Base-by-base conservation (phyloP, 768 basidiomycete genomes). In the Suillus spraguei region DNA sequence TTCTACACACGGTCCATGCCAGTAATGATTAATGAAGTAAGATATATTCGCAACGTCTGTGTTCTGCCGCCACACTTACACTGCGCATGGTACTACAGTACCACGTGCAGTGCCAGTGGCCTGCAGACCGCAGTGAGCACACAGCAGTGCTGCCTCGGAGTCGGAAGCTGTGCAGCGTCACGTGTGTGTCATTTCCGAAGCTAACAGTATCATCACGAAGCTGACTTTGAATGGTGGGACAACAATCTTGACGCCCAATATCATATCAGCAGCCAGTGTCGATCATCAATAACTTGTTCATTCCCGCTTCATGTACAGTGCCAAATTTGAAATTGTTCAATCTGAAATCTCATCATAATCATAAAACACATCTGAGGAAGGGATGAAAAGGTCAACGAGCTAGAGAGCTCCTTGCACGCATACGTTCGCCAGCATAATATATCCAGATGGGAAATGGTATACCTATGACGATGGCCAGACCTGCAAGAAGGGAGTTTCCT, bases 401-500 rank as follows among this genome's bases (percentile, higher is more conserved):
- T 7, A 50, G 28, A 32, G 49, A 28, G 49, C 49, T 50, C 16
- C 5, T 50, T 16, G 49, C 49, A 9, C 49, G 49, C 24, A 49
- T 49, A 28, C 49, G 24, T 17, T 24, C 49, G 0, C 49, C 49
- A 16, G 49, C 49, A 4, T 49, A 49, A 49, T 49, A 49, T 49
- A 49, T 49, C 49, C 49, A 49, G 49, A 49, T 50, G 7, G 49
- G 49, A 28, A 50, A 50, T 5, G 49, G 49, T 50, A 50, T 50
- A 17, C 49, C 49, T 2, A 50, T 50, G 49, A 50, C 28, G 16
- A 50, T 50, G 7, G 49, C 24, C 28, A 50, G 49, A 32, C 49
- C 49, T 32, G 49, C 49, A 50, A 50, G 77, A 59, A 80, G 70
- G 52, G 89, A 87, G 71, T 91, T 90, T 22, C 88, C 90, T 24